Base-by-base conservation (phyloP, 2,329 filamentous ascomycete genomes). In the Drechslerella coelobrocha region DNA sequence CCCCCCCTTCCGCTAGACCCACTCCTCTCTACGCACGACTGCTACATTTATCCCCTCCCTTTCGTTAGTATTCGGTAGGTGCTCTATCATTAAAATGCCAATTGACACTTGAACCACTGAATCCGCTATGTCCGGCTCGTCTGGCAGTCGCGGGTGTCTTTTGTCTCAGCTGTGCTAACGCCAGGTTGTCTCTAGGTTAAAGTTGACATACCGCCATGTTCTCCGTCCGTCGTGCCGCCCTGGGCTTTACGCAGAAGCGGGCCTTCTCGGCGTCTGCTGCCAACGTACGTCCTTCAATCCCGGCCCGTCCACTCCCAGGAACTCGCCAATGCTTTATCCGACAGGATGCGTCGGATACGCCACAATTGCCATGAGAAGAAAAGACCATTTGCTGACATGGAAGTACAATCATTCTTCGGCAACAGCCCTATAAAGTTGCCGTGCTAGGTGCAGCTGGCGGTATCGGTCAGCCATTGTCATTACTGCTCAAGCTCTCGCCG, bases 401-500 rank as follows among this genome's bases (percentile, higher is more conserved):
- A 39, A n/a, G n/a, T n/a, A n/a, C n/a, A n/a, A n/a, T n/a, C n/a
- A n/a, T n/a, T n/a, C n/a, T n/a, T n/a, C n/a, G n/a, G n/a, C 26
- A 77, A 69, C 76, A 99, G 94, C 87, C 92, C 79, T 95, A 92
- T 83, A 97, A 97, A 87, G 94, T 99, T 78, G 88, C 92, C 79
- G 92, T 99, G 77, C 90, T 97, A 81, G 94, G 94, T 85, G 94
- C 94, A 77, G 89, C 89, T 79, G 94, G 94, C 84, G 94, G 94
- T 82, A 99, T 99, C 84, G 94, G 94, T 81, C 94, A 99, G 81
- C 94, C 94, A 79, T 85, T 99, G 78, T 99, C 94, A 69, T 89
- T 99, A 76, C 89, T 99, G 79, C 87, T 99, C 82, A 99, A 99
- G 91, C 88, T 97, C 80, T 97, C 97, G 89, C 91, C 92, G 77